Evolutionary conservation across 345 rosid genomes (phyloP), one percentile per base, ranked within the genome.

Genomic region (Rhodomyrtus tomentosa): DNA sequence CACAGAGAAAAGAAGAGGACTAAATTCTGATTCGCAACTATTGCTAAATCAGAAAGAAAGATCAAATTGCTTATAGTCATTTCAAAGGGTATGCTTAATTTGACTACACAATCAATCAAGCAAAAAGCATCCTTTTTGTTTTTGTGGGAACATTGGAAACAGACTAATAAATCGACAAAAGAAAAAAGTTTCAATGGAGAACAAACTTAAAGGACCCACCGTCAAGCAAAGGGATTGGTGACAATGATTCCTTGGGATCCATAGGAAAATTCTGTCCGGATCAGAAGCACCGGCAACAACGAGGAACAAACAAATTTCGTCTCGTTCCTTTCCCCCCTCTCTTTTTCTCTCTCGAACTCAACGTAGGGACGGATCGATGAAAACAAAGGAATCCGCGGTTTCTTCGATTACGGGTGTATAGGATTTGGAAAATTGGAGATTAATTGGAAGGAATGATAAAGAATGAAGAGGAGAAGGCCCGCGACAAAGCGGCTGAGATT

Each of bases 401-500:
- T 6, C 24, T 32, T 2, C 74, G 76, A 82, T 90, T 87, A 90
- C 27, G 89, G 93, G 59, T 86, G 91, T 91, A 91, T 93, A 90
- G 93, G 91, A 89, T 80, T 87, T 85, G 90, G 86, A 86, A 93
- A 92, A 92, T 93, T 92, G 49, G 95, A 93, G 86, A 92, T 88
- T 73, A 93, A 88, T 55, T 87, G 91, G 81, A 83, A 91, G 5
- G 93, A 93, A 80, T 87, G 92, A 48, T 89, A 90, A 9, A 89
- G 88, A 51, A 93, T 83, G 88, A 90, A 89, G 86, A 93, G 68
- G 73, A 90, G 88, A 84, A 86, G 84, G 88, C 92, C 94, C 82
- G 92, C 92, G 83, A 90, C 90, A 84, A 94, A 92, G 93, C 93
- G 92, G 93, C 91, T 91, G 83, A 90, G 91, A 90, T 87, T 87